phyloP scores from a whole-genome alignment of 2,329 filamentous ascomycete genomes.

The Leptographium galeiforme region DNA sequence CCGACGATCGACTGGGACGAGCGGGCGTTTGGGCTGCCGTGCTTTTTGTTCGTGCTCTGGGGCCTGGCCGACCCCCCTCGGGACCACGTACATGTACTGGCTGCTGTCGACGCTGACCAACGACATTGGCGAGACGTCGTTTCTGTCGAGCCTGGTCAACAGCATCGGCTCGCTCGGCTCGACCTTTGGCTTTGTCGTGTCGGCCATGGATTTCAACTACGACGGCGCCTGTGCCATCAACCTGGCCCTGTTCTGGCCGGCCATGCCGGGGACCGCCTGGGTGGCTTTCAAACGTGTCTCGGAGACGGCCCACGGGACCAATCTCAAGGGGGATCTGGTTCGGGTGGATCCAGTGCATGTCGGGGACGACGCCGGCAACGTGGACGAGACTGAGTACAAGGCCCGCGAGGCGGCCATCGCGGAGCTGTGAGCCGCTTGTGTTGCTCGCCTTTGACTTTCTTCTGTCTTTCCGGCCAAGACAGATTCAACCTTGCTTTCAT shows the following conservation, averaged over 20 bases:
- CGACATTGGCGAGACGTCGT: slow-evolving; percentile 6
- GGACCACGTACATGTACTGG: slow-evolving; percentile 9
- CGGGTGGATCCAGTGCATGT: too few relatives aligned
- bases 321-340: neutral
- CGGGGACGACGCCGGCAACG: too few relatives aligned
- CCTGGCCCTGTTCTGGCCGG: slow-evolving; percentile 2
- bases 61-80: slow-evolving; percentile 9
- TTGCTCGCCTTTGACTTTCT: too few relatives aligned
- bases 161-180: slow-evolving; percentile 2
- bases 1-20: slow-evolving; percentile 8
- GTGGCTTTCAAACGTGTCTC: slow-evolving; percentile 2
- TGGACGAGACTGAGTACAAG: too few relatives aligned
- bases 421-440: too few relatives aligned
- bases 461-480: too few relatives aligned
- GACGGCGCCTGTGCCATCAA: slow-evolving; percentile 6
- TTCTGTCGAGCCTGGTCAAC: slow-evolving; percentile 1
- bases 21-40: slow-evolving; percentile 4
- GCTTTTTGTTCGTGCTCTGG: slow-evolving; percentile 10
- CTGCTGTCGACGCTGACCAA: slow-evolving; percentile 9
- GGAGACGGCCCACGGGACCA: slow-evolving; percentile 1
- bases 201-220: slow-evolving; percentile 4
- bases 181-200: slow-evolving; percentile 5
- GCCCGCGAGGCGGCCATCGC: too few relatives aligned
- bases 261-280: neutral
- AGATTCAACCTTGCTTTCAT: too few relatives aligned